Evolutionary conservation across 805 yeast genomes (phyloP).

Genomic region (Hanseniaspora meyeri): DNA sequence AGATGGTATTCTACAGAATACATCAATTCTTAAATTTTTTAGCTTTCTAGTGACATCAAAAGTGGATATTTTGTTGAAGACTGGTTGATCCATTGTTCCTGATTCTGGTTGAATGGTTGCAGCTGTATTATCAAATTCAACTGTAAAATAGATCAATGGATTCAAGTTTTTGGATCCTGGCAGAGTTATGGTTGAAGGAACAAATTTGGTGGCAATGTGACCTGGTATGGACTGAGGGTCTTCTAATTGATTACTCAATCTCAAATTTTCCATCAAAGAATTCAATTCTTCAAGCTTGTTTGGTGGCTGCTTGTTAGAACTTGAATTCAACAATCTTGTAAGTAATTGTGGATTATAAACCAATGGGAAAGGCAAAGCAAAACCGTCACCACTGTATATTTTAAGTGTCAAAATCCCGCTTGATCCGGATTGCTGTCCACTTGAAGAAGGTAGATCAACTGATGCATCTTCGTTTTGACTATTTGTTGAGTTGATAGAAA

Average conservation of each 20-base stretch:
- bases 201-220: constrained; percentile 24
- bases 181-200: constrained; percentile 45
- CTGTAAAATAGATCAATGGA: constrained; percentile 68
- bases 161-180: constrained; percentile 45
- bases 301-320: constrained; percentile 10
- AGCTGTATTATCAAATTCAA: constrained; percentile 91
- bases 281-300: constrained; percentile 22
- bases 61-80: constrained; percentile 78
- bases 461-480: not conserved
- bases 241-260: constrained; percentile 15
- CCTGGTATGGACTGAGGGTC: constrained; percentile 20
- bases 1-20: constrained; percentile 68
- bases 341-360: constrained; percentile 52
- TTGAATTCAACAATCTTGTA: constrained; percentile 49
- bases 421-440: constrained; percentile 12
- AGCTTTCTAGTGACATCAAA: constrained; percentile 68
- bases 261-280: constrained; percentile 12
- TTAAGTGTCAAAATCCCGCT: constrained; percentile 65
- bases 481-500: not conserved
- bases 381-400: constrained; percentile 55
- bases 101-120: constrained; percentile 76
- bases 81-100: constrained; percentile 66
- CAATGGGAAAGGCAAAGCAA: constrained; percentile 58
- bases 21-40: constrained; percentile 58
- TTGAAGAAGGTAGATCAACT: not conserved